Base-by-base conservation (phyloP, 148 eudicot species). In the Polygonum maritimum region DNA sequence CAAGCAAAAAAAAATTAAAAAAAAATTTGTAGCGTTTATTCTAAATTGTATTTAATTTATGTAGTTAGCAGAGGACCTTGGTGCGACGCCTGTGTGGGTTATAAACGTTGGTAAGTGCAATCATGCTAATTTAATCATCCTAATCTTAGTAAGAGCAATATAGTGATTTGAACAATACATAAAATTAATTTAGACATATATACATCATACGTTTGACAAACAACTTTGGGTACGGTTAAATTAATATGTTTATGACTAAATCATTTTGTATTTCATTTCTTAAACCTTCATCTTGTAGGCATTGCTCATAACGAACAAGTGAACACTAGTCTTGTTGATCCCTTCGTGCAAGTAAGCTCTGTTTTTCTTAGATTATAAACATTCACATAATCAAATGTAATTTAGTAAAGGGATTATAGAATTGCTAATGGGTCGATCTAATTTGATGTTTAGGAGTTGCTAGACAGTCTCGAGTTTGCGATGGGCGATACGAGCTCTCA, bases 61-160 rank as follows among this genome's bases (percentile, higher is more conserved):
- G 57, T 82, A 94, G 98, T 85, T 94, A 80, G 92, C 98, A 19
- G 96, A 94, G 79, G 98, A 94, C 82, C 89, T 94, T 55, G 92
- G 89, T 73, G 96, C 98, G 78, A 76, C 79, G 36, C 98, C 98
- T 2, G 78, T 92, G 48, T 94, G 98, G 98, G 98, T 94, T 31
- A 83, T 94, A 74, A 94, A 94, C 79, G 89, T 79, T 62, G 98
- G 97, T 72, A 72, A 1, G 31, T 26, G 39, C 39, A 63, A 8
- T 31, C 38, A 60, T 60, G 15, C 14, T 26, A 22, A 9, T 54
- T 6, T 16, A 48, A 10, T 52, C 4, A 52, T 16, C 57, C 4
- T 15, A 2, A 21, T 10, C 57, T 4, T 18, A 15, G 0, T 58
- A 19, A 21, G 22, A 39, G 4, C 41, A 7, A 39, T 3, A 39